Percentiles rank a stretch among this genome's conserved stretches.
These are phyloP conservation scores for Diaporthe capsici DNA, from an alignment of 2,329 filamentous ascomycete genomes.

Conservation along the genomic window DNA sequence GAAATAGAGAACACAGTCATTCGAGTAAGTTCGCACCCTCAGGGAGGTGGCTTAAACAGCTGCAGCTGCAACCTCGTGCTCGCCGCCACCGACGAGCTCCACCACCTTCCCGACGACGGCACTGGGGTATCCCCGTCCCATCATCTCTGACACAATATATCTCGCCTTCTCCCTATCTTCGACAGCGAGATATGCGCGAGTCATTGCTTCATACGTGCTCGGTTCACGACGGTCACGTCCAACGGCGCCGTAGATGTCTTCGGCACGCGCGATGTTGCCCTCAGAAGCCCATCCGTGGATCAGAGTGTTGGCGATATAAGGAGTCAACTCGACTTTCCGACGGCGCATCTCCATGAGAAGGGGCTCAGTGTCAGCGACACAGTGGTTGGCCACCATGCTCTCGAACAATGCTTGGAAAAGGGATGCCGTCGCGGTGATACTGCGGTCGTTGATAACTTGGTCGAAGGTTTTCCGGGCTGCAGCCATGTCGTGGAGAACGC, in stretches of 20 bases:
- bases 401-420: conserved; percentile 98
- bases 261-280: conserved; percentile 84
- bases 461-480: conserved; percentile 88
- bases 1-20: conserved; percentile 37
- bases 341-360: conserved; percentile 82
- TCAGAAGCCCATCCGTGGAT: conserved; percentile 96
- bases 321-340: conserved; percentile 85
- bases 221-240: conserved; percentile 87
- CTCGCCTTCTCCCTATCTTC: conserved; percentile 85
- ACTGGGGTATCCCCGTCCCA: conserved; percentile 88
- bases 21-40: background rate
- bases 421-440: conserved; percentile 82
- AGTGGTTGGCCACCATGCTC: conserved; percentile 95
- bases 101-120: conserved; percentile 95
- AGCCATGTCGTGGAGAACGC: conserved; percentile 90
- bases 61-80: conserved; percentile 53
- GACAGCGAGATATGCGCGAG: conserved; percentile 87
- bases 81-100: conserved; percentile 81
- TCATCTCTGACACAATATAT: conserved; percentile 88
- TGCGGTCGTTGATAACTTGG: conserved; percentile 76
- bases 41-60: conserved; percentile 42
- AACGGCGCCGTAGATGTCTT: conserved; percentile 84
- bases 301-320: conserved; percentile 98
- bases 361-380: conserved; percentile 80
- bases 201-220: conserved; percentile 99